These are phyloP conservation scores for Pythium insidiosum DNA, from an alignment of 352 stramenopile genomes.

Conservation along the genomic window DNA sequence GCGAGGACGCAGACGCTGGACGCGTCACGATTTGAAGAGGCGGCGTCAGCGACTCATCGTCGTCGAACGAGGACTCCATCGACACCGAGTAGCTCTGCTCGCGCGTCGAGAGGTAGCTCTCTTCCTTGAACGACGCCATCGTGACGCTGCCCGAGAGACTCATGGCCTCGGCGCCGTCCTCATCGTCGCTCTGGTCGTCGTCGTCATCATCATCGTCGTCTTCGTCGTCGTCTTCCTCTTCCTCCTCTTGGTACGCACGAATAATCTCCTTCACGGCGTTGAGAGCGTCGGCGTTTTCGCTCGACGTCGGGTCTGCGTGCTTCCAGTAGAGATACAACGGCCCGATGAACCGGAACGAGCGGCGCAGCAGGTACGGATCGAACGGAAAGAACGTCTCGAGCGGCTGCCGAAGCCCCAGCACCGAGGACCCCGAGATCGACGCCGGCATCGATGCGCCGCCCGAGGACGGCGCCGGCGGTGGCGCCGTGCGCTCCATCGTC, in stretches of 20 bases:
- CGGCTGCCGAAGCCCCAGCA: constrained; percentile 49
- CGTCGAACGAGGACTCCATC: constrained; percentile 39
- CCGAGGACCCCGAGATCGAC: constrained; percentile 10
- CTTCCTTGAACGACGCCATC: constrained; percentile 29
- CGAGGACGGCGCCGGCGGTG: constrained; percentile 25
- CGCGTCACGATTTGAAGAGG: too few relatives aligned
- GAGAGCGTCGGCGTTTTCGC: constrained; percentile 59
- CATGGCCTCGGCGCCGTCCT: constrained; percentile 34
- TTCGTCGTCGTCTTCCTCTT: constrained; percentile 27
- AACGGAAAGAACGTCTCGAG: constrained; percentile 95
- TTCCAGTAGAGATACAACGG: constrained; percentile 94
- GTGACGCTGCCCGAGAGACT: constrained; percentile 50
- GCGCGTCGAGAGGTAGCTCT: constrained; percentile 37
- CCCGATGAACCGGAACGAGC: constrained; percentile 90
- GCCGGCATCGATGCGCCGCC: constrained; percentile 9
- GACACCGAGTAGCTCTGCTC: constrained; percentile 43
- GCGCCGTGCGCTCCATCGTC: constrained; percentile 60
- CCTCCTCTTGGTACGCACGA: constrained; percentile 41
- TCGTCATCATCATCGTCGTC: constrained; percentile 30
- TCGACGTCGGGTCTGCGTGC: constrained; percentile 70
- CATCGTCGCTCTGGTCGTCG: constrained; percentile 23
- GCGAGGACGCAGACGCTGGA: too few relatives aligned
- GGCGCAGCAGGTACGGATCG: constrained; percentile 93
- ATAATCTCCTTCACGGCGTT: constrained; percentile 56
- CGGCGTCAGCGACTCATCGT: too few relatives aligned